A percentile compares a stretch with the other conserved stretches of the same genome.
Evolutionary conservation across 805 yeast genomes (phyloP).

Genomic region (Starmerella sirachaensis): DNA sequence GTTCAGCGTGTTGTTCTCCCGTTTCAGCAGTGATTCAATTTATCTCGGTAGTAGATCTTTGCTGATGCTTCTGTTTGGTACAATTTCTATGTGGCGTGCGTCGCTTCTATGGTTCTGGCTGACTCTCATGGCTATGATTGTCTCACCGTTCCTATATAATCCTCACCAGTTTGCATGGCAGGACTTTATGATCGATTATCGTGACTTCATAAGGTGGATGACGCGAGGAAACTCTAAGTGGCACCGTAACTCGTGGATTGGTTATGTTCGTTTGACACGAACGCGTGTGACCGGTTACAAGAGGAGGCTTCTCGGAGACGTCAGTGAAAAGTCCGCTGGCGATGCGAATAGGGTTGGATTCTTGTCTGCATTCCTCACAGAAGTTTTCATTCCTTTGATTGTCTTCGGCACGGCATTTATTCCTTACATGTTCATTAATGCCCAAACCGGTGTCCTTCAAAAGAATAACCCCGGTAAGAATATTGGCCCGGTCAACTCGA

Average conservation of each 20-base stretch:
- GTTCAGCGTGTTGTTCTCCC: constrained; percentile 59
- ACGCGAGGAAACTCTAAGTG: constrained; percentile 62
- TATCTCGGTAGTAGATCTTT: constrained; percentile 64
- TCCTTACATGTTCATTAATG: constrained; percentile 69
- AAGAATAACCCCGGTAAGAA: constrained; percentile 22
- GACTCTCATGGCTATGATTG: constrained; percentile 70
- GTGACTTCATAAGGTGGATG: constrained; percentile 83
- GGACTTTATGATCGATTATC: constrained; percentile 91
- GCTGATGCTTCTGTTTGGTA: constrained; percentile 61
- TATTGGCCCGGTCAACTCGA: constrained; percentile 39
- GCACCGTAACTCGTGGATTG: constrained; percentile 69
- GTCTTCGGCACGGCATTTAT: constrained; percentile 56
- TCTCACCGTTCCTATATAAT: constrained; percentile 89
- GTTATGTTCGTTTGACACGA: constrained; percentile 60
- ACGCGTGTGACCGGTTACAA: constrained; percentile 89
- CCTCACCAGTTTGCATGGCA: constrained; percentile 97
- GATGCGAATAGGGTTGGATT: constrained; percentile 68
- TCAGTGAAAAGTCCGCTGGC: constrained; percentile 52
- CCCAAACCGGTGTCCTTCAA: constrained; percentile 65
- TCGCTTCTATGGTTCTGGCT: constrained; percentile 97
- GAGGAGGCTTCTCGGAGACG: constrained; percentile 53
- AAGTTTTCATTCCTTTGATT: constrained; percentile 59
- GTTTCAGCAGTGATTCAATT: constrained; percentile 64
- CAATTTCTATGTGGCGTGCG: constrained; percentile 83
- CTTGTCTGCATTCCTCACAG: constrained; percentile 66